phyloP scores from a whole-genome alignment of 148 eudicot genomes.

The Arbutus unedo region DNA sequence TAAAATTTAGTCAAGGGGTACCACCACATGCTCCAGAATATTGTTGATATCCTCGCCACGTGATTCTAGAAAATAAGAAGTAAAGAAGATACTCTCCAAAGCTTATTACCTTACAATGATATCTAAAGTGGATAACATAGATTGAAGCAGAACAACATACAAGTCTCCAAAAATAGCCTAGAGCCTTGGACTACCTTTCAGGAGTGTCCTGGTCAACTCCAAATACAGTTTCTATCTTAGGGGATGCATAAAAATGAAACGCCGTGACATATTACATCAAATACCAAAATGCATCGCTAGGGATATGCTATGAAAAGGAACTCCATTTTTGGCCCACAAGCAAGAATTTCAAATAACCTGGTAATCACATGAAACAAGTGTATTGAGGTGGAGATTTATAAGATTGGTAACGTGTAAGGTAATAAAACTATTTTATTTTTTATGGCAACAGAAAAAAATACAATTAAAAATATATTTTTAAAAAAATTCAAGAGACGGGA shows the following conservation, averaged over 20 bases:
- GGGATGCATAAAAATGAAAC: neutral
- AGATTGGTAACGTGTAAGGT: neutral
- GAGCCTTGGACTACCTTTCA: neutral
- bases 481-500: neutral
- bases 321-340: neutral
- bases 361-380: neutral
- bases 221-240: neutral
- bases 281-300: neutral
- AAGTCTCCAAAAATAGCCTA: neutral
- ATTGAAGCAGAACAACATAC: neutral
- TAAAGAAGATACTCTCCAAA: neutral
- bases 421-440: neutral
- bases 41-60: neutral
- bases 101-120: neutral
- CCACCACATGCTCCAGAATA: constrained; percentile 16
- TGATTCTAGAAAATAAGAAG: neutral
- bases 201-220: neutral
- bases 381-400: neutral
- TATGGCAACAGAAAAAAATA: neutral
- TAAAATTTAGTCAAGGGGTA: constrained; percentile 51
- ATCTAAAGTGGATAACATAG: neutral
- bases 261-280: neutral
- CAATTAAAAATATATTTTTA: neutral
- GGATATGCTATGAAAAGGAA: neutral
- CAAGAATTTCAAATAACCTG: neutral